Evolutionary conservation across 2,329 filamentous ascomycete genomes (phyloP).

Genomic region (Alternaria sp.): DNA sequence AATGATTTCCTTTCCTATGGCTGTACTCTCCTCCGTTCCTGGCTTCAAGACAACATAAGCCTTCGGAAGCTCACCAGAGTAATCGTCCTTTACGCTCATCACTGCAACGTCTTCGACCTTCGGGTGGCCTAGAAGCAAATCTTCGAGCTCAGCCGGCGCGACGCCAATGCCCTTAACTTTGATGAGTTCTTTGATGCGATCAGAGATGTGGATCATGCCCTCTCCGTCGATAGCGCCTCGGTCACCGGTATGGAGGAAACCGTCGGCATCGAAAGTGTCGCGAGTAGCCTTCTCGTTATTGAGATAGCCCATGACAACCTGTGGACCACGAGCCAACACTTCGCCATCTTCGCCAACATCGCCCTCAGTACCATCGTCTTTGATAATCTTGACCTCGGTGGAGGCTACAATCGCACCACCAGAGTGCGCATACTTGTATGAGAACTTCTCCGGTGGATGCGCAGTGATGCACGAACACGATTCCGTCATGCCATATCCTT

Average conservation of each 20-base stretch:
- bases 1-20: slow-evolving; percentile 53
- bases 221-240: slow-evolving; percentile 64
- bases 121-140: slow-evolving; percentile 65
- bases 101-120: slow-evolving; percentile 67
- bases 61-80: slow-evolving; percentile 58
- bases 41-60: slow-evolving; percentile 56
- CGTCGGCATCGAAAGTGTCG: slow-evolving; percentile 58
- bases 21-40: slow-evolving; percentile 38
- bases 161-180: slow-evolving; percentile 72
- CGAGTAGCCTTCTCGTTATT: slow-evolving; percentile 54
- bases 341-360: slow-evolving; percentile 63
- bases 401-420: slow-evolving; percentile 66
- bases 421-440: slow-evolving; percentile 65
- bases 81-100: slow-evolving; percentile 62
- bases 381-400: slow-evolving; percentile 68
- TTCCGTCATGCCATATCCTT: slow-evolving; percentile 75
- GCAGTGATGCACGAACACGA: slow-evolving; percentile 69
- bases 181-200: slow-evolving; percentile 73
- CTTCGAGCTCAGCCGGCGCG: slow-evolving; percentile 70
- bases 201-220: slow-evolving; percentile 65
- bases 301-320: slow-evolving; percentile 61
- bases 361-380: slow-evolving; percentile 63
- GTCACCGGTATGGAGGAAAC: slow-evolving; percentile 67
- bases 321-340: slow-evolving; percentile 58
- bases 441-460: slow-evolving; percentile 64